Evolutionary conservation across 192 early-diverging fungal genomes (phyloP).

Genomic region (Gigaspora rosea): DNA sequence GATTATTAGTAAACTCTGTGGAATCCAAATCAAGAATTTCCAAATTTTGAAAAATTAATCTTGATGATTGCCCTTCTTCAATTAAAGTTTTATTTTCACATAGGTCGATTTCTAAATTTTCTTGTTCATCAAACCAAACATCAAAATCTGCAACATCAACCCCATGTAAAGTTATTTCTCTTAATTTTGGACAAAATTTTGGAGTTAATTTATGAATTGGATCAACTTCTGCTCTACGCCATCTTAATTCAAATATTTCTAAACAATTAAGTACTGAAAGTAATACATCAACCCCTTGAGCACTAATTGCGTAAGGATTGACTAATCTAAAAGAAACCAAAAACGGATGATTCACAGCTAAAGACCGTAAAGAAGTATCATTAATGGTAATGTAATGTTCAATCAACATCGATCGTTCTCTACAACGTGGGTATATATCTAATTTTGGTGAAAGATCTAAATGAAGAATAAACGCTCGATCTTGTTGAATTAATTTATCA

Average conservation of each 20-base stretch:
- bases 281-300: constrained; percentile 13
- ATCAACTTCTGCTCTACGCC: background rate
- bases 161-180: constrained; percentile 9
- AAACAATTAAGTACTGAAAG: constrained; percentile 6
- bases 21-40: constrained; percentile 13
- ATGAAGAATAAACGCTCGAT: background rate
- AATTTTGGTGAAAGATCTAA: constrained; percentile 17
- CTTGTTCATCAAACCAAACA: background rate
- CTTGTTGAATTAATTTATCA: background rate
- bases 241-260: constrained; percentile 23
- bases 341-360: constrained; percentile 9
- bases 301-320: constrained; percentile 14
- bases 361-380: background rate
- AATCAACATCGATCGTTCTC: background rate
- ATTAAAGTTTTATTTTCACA: background rate
- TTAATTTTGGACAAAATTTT: constrained; percentile 10
- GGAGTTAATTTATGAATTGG: constrained; percentile 15
- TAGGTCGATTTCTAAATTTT: background rate
- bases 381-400: constrained; percentile 14
- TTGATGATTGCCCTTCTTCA: background rate
- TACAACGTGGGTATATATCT: constrained; percentile 14
- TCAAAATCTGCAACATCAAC: constrained; percentile 1
- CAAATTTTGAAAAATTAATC: constrained; percentile 1
- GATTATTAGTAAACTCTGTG: background rate
- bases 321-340: constrained; percentile 19